Percentiles rank a stretch among this genome's conserved stretches.
phyloP scores from a whole-genome alignment of 1,139 yeast genomes.

The Pneumocystis oryctolagi region DNA sequence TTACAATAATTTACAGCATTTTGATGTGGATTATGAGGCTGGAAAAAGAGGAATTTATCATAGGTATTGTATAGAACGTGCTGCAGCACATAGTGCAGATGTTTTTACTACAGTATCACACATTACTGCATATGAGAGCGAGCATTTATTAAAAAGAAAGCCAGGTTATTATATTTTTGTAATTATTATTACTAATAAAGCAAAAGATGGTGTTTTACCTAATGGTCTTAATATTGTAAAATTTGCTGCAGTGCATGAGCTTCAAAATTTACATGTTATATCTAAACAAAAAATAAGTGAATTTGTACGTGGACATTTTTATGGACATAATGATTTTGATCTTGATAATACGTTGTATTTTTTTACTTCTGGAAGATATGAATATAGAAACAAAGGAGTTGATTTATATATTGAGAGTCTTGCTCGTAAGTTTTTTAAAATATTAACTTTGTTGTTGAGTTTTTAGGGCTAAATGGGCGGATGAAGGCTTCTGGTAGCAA shows the following conservation, averaged over 20 bases:
- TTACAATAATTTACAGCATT: constrained; percentile 75
- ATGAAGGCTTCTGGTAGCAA: constrained; percentile 70
- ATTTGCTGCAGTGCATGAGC: constrained; percentile 94
- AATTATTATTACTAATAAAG: neutral
- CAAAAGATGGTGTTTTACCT: constrained; percentile 76
- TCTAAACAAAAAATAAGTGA: constrained; percentile 87
- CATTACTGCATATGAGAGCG: constrained; percentile 89
- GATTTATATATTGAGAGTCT: constrained; percentile 87
- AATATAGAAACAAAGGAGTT: constrained; percentile 91
- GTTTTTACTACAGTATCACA: constrained; percentile 96
- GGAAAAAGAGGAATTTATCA: constrained; percentile 96
- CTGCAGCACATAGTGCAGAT: constrained; percentile 92
- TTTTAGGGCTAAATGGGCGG: constrained; percentile 49
- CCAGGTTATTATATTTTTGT: constrained; percentile 29
- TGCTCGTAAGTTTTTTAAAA: constrained; percentile 36
- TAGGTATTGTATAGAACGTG: constrained; percentile 89
- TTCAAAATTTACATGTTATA: constrained; percentile 86
- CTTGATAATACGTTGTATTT: constrained; percentile 85
- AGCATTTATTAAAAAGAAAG: constrained; percentile 80
- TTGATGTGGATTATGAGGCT: constrained; percentile 95
- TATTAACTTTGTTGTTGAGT: neutral
- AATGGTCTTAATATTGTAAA: constrained; percentile 92
- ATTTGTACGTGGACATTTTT: constrained; percentile 90
- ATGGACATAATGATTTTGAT: constrained; percentile 90
- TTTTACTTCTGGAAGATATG: constrained; percentile 95